Percentiles rank a stretch among this genome's conserved stretches.
These are phyloP conservation scores for Stagonosporopsis vannaccii DNA, from an alignment of 2,329 filamentous ascomycete genomes.

Conservation along the genomic window DNA sequence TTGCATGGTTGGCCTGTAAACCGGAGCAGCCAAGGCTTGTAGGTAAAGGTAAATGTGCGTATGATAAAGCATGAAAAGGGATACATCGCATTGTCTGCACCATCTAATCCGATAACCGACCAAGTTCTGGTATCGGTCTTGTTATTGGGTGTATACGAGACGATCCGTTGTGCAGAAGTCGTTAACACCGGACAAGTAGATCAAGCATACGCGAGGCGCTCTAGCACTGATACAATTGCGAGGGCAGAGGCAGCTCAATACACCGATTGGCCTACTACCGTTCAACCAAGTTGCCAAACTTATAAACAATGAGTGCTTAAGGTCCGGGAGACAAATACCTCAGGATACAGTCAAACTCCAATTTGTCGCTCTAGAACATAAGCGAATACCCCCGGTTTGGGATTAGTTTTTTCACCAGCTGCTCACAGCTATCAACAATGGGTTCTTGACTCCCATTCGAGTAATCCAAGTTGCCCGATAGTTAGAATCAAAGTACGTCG, in stretches of 20 bases:
- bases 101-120: constrained; percentile 13
- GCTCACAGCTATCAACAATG: constrained; percentile 9
- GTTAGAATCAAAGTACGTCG: constrained; percentile 16
- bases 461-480: constrained; percentile 5
- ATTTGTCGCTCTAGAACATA: constrained; percentile 1
- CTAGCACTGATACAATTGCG: constrained; percentile 24
- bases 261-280: constrained; percentile 19
- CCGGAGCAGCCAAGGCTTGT: constrained; percentile 10
- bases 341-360: constrained; percentile 17
- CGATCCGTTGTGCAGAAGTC: constrained; percentile 17
- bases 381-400: constrained; percentile 5
- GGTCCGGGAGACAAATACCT: constrained; percentile 10
- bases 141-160: constrained; percentile 26
- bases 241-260: constrained; percentile 19
- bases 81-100: constrained; percentile 16
- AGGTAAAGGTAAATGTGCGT: constrained; percentile 13
- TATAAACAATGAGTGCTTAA: constrained; percentile 19
- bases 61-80: constrained; percentile 21
- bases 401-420: constrained; percentile 10
- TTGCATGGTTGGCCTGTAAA: constrained; percentile 22
- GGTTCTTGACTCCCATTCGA: constrained; percentile 1
- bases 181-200: constrained; percentile 24
- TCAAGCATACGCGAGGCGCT: constrained; percentile 23
- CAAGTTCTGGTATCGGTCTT: constrained; percentile 25
- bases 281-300: constrained; percentile 27